Conservation (phyloP, 257 asterid genomes). For the Handroanthus guayacan region DNA sequence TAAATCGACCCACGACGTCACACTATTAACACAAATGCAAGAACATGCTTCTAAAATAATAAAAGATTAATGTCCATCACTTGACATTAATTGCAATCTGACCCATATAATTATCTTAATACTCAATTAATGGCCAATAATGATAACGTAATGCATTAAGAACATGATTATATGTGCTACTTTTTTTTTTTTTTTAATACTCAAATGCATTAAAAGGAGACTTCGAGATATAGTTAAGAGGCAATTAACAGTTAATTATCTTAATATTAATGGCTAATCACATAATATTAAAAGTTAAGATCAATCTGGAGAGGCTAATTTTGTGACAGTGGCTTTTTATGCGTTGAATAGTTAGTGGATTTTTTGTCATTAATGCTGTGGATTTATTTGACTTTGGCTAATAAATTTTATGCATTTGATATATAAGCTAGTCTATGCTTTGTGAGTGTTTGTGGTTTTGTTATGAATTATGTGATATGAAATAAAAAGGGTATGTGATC, state of each 20-base stretch:
- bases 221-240: background rate
- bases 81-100: background rate
- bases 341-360: slow-evolving; percentile 1
- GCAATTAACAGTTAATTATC: background rate
- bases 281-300: background rate
- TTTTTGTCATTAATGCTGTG: background rate
- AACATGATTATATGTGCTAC: slow-evolving; percentile 24
- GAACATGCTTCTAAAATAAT: background rate
- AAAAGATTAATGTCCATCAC: background rate
- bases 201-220: slow-evolving; percentile 10
- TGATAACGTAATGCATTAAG: background rate
- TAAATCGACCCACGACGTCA: background rate
- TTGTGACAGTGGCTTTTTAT: slow-evolving; percentile 14
- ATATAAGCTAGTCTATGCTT: no score
- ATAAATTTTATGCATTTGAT: no score
- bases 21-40: background rate
- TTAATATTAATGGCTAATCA: slow-evolving; percentile 16
- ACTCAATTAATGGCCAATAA: background rate
- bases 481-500: no score
- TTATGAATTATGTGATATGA: no score
- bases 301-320: no score
- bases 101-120: background rate
- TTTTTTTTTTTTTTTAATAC: no score
- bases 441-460: no score
- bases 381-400: slow-evolving; percentile 15